Percentiles rank a stretch among this genome's conserved stretches.
These are phyloP conservation scores for Cladosporium colombiae DNA, from an alignment of 2,329 filamentous ascomycete species.

Conservation along the genomic window DNA sequence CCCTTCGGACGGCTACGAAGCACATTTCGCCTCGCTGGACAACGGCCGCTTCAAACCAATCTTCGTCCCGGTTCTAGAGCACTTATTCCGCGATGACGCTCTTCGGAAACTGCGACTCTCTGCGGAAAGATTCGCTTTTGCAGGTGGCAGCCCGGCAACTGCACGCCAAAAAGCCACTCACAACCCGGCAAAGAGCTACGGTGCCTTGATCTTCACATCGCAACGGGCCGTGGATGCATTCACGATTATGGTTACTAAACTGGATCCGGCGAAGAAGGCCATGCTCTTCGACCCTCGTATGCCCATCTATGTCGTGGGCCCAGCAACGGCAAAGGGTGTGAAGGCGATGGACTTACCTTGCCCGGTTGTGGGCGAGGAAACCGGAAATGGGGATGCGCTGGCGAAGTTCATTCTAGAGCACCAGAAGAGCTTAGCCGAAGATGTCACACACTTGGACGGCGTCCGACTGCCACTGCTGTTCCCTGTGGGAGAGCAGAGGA, in stretches of 20 bases:
- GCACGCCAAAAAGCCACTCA: conserved; percentile 33
- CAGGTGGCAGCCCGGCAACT: conserved; percentile 31
- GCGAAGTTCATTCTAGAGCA: conserved; percentile 77
- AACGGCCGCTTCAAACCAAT: conserved; percentile 58
- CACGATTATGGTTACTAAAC: conserved; percentile 59
- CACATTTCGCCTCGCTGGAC: conserved; percentile 58
- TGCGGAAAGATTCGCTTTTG: conserved; percentile 50
- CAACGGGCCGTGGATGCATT: conserved; percentile 83
- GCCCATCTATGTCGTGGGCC: conserved; percentile 78
- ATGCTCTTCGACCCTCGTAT: conserved; percentile 47
- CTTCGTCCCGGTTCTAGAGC: conserved; percentile 77
- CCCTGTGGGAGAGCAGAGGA: conserved; percentile 82
- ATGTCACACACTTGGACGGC: conserved; percentile 34
- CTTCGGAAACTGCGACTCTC: conserved; percentile 55
- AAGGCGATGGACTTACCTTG: conserved; percentile 51
- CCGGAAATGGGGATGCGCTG: conserved; percentile 81
- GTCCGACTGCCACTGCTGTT: conserved; percentile 71
- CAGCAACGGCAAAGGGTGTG: conserved; percentile 76
- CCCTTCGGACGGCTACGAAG: conserved; percentile 71
- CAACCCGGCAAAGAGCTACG: conserved; percentile 54
- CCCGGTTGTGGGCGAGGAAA: conserved; percentile 74
- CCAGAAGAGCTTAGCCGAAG: conserved; percentile 55
- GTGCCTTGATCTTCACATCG: conserved; percentile 81
- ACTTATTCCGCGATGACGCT: conserved; percentile 64
- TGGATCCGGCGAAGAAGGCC: conserved; percentile 39